Base-by-base conservation (phyloP, 176 grass and related monocot species). In the Eleusine coracana region DNA sequence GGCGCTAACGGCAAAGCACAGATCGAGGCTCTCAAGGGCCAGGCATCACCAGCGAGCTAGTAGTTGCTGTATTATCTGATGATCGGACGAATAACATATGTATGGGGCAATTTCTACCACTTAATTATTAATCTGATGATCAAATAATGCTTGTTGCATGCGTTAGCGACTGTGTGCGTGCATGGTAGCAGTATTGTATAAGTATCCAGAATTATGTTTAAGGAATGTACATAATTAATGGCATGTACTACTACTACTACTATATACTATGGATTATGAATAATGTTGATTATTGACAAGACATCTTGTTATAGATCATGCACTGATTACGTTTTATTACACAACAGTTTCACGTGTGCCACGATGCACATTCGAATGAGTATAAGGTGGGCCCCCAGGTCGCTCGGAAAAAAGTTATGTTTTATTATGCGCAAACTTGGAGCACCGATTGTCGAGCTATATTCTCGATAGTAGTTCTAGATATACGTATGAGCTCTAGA, bases 1-100 rank as follows among this genome's bases (percentile, higher is more conserved):
- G 95, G 95, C 0, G 84, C 63, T 5, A 87, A 66, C 56, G 95
- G 92, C 42, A 98, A 98, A 71, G 83, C 84, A 17, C 95, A 91
- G 80, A 63, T 95, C 27, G 84, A 95, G 49, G 87, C 88, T 75
- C 81, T 89, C 62, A 83, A 90, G 76, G 87, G 87, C 31, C 83
- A 94, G 61, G 59, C 21, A 37, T 66, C 29, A 48, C 25, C 45
- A 46, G 6, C 15, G 55, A 44, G n/a, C 63, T 39, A 42, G 10
- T 55, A 34, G 25, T 17, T 59, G 21, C 69, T 41, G 29, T 51
- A 37, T 83, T 18, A 82, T 87, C 25, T 13, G 25, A 21, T 79
- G 20, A 67, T 48, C 78, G 74, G 29, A 34, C 31, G 31, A 88
- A 83, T 79, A 88, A 83, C 67, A 25, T 27, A 71, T 72, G 36